Evolutionary conservation across 345 rosid genomes (phyloP), one percentile per base, ranked within the genome.

Genomic region (Boechera divaricarpa): DNA sequence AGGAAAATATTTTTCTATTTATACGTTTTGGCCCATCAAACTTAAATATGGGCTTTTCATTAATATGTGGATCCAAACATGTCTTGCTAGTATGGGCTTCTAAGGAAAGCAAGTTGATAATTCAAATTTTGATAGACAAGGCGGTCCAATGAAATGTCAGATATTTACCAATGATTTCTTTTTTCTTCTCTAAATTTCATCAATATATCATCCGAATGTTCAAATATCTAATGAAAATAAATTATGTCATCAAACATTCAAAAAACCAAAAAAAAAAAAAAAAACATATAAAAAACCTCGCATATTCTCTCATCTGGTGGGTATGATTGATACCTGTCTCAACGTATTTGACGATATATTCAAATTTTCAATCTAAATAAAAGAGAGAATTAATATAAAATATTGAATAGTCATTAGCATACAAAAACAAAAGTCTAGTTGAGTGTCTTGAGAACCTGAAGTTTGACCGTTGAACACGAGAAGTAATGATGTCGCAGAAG

Each of bases 391-490:
- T 2, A 55, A 55, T 44, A 38, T 38, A 2, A 10, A 38, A 38
- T 12, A 28, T 38, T 3, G 44, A 67, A 66, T 66, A 66, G 29
- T 16, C 52, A 75, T 59, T 51, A 41, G 49, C 29, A 63, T 12
- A 24, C 16, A 0, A 39, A 15, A 44, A 53, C 9, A 10, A 60
- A 28, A 77, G 80, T 77, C 70, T 62, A 47, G 53, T 5, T 7
- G 44, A 12, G n/a, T 70, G 33, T 70, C 57, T 61, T 2, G 59
- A 63, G 41, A 77, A 63, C 29, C 51, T 47, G 45, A 72, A 78
- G 73, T 72, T 77, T 78, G 81, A 78, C 81, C 81, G 73, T 77
- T 77, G 77, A 77, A 71, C 72, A 77, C 44, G 49, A 58, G 16
- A 57, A 57, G 41, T 71, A 29, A 71, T 71, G 73, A 77, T 77